These are phyloP conservation scores for Adansonia madagascariensis DNA, from an alignment of 441 rosid genomes.

Conservation along the genomic window DNA sequence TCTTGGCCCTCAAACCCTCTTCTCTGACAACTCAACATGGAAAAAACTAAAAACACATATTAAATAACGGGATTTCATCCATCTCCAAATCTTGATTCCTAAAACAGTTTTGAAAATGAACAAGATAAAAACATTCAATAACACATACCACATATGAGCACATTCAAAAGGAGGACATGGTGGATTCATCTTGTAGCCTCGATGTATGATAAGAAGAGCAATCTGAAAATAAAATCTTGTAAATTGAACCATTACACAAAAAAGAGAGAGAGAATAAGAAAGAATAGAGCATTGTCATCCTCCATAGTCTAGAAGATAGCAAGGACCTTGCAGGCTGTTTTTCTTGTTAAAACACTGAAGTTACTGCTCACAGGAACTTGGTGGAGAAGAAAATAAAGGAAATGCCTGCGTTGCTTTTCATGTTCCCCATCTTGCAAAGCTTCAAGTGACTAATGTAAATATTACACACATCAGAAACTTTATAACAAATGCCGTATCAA, in stretches of 20 bases:
- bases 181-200: conserved; percentile 98
- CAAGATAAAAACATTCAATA: background rate
- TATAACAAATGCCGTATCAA: conserved; percentile 22
- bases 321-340: conserved; percentile 90
- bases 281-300: conserved; percentile 6
- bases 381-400: conserved; percentile 95
- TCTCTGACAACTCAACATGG: background rate
- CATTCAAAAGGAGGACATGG: conserved; percentile 98
- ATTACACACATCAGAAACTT: conserved; percentile 34
- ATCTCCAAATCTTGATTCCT: conserved; percentile 5
- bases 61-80: conserved; percentile 6
- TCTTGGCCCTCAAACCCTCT: conserved; percentile 20
- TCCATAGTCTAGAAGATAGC: conserved; percentile 32
- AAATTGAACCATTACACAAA: conserved; percentile 39
- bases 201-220: conserved; percentile 83
- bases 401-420: conserved; percentile 88
- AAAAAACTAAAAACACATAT: background rate
- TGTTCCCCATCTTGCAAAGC: conserved; percentile 99
- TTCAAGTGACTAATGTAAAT: conserved; percentile 79
- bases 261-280: conserved; percentile 29
- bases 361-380: conserved; percentile 97
- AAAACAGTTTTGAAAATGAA: conserved; percentile 3
- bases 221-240: conserved; percentile 66
- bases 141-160: conserved; percentile 93
- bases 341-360: conserved; percentile 83